phyloP scores from a whole-genome alignment of 2,329 filamentous ascomycete species.

The Coleophoma eucalyptorum region DNA sequence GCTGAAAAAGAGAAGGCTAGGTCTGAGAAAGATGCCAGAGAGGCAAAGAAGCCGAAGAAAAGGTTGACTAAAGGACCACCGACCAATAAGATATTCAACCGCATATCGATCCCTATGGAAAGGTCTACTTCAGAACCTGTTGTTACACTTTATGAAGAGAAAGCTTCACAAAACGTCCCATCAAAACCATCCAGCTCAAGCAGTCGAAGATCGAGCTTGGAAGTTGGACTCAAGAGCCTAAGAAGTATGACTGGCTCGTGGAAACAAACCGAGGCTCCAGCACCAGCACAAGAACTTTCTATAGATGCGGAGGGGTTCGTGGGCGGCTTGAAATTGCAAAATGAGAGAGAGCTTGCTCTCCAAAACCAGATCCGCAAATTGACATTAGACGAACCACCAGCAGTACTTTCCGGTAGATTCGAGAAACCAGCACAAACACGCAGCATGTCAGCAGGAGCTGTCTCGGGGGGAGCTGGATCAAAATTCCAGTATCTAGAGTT shows the following conservation, averaged over 20 bases:
- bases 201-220: constrained; percentile 16
- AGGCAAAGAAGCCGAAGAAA: constrained; percentile 34
- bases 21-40: constrained; percentile 29
- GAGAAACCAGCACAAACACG: not conserved
- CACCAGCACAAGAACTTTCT: constrained; percentile 5
- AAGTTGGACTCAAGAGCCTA: constrained; percentile 16
- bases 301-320: constrained; percentile 18
- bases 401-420: no score
- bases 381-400: not conserved
- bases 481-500: not conserved
- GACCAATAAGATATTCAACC: constrained; percentile 14
- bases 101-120: constrained; percentile 8
- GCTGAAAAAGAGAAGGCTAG: constrained; percentile 36
- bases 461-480: not conserved
- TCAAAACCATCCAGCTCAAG: constrained; percentile 3
- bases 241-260: constrained; percentile 11
- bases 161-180: not conserved
- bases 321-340: constrained; percentile 25
- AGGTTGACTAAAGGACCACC: constrained; percentile 26
- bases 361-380: constrained; percentile 12
- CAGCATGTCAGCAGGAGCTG: not conserved
- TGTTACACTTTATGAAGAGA: not conserved
- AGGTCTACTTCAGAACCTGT: constrained; percentile 10
- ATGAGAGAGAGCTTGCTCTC: constrained; percentile 15
- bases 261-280: constrained; percentile 3